These are phyloP conservation scores for Aplosporella prunicola DNA, from an alignment of 2,329 filamentous ascomycete genomes.

Conservation along the genomic window DNA sequence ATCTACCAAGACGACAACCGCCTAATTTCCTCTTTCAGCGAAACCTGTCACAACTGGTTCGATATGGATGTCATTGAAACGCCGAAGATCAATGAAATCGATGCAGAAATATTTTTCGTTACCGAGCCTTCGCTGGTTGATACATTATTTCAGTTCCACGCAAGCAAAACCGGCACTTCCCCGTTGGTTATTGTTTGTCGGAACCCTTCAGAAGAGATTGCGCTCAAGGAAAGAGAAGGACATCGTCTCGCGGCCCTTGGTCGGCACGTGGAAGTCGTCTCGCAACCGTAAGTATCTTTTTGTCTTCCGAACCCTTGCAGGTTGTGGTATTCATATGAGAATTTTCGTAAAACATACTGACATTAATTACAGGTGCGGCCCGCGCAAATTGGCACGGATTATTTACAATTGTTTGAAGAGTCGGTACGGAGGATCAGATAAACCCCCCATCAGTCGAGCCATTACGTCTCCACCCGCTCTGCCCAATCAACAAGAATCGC, in stretches of 20 bases:
- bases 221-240: constrained; percentile 4
- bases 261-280: constrained; percentile 4
- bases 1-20: constrained; percentile 1
- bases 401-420: background rate
- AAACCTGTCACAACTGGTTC: constrained; percentile 10
- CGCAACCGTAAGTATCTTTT: constrained; percentile 7
- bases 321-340: no score
- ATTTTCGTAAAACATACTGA: background rate
- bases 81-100: background rate
- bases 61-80: constrained; percentile 9
- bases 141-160: constrained; percentile 10
- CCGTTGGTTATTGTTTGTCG: constrained; percentile 9
- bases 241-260: constrained; percentile 8
- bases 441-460: constrained; percentile 1
- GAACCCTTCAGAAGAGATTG: constrained; percentile 8
- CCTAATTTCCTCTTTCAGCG: constrained; percentile 6
- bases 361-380: constrained; percentile 5
- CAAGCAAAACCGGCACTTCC: constrained; percentile 6
- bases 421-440: background rate
- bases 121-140: constrained; percentile 5
- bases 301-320: no score
- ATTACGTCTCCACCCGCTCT: constrained; percentile 5
- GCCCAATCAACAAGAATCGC: background rate
- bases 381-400: constrained; percentile 7
- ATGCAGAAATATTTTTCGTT: constrained; percentile 8